Base-by-base conservation (phyloP, 2,329 filamentous ascomycete genomes). In the Penicillium sp. region DNA sequence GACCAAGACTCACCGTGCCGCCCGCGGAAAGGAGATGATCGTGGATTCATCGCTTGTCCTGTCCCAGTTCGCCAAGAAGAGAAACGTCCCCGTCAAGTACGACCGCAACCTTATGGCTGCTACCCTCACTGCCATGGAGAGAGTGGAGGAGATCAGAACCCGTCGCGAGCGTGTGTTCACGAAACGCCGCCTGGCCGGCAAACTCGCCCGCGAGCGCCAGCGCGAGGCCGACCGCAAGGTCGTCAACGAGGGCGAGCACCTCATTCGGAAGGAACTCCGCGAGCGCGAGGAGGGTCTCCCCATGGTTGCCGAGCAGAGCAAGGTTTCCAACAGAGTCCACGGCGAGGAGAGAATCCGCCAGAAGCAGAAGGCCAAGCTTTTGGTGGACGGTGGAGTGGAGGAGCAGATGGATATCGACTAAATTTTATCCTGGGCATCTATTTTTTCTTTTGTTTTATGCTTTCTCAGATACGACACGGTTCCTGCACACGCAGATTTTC, bases 61-160 rank as follows among this genome's bases (percentile, higher is more conserved):
- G 19, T 77, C 75, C 36, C 89, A 91, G 72, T 96, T 97, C 79
- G 89, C 91, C 62, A 90, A 91, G 66, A 89, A 91, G 73, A 90
- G 94, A 81, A 97, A 99, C 82, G 86, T 96, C 33, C 94, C 94
- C 65, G 86, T 96, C 61, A 91, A 93, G 73, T 99, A 99, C 86
- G 91, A 97, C 85, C 89, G 94, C 77, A 91, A 96, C 68, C 86
- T 96, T 64, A 87, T 96, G 63, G 83, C 85, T 68, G 91, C 89
- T 71, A 97, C 94, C 17, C 83, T 97, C 77, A 86, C 89, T 73
- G 93, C 93, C 66, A 99, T 99, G 92, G 84, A 91, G 78, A 86
- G 93, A 63, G 88, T 97, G 68, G 82, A 85, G 69, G 93, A 97
- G 82, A 93, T 97, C 77, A 83, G 92, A 54, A 78, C 85, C 58